Evolutionary conservation across 176 grass and related monocot genomes (phyloP), one percentile per base, ranked within the genome.

Genomic region (Triticum urartu): DNA sequence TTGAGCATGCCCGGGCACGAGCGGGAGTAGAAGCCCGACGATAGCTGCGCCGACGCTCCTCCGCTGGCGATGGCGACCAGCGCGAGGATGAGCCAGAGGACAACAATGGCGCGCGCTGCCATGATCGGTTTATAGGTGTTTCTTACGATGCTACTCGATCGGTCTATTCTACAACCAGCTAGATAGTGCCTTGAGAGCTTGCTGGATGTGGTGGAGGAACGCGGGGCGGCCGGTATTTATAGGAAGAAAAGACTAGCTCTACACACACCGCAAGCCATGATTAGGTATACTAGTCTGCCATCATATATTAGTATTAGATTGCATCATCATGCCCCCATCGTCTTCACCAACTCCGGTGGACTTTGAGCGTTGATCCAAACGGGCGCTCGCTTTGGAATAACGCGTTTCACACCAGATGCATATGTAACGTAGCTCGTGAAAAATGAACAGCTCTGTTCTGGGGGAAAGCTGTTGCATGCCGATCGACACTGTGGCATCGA

Each of bases 1-100:
- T 2, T 28, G 15, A 88, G 79, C 82, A 95, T 75, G 6, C 88
- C 75, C 15, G 93, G 93, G 79, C 93, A 95, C 1, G 93, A 86
- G n/a, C 21, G 47, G 9, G 86, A 89, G 91, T 98, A 98, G 82
- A 86, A 98, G 58, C 70, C 4, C 0, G 69, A 13, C 11, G 89
- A 90, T 11, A 90, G 84, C 84, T 86, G 84, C 32, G 84, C 88
- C 72, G 50, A 54, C 15, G 50, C 0, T 64, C 77, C 30, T 35
- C 84, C 72, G 39, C 54, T 40, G 72, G 52, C 83, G 3, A 39
- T 9, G 79, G 52, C 88, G 3, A 39, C 2, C 45, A 86, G 71
- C 35, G n/a, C 63, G 4, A 75, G 10, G 30, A 56, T 1, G n/a
- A 77, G 11, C 42, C 24, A 28, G 35, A 83, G 2, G 43, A 34